Conservation (phyloP, 495 filamentous ascomycete genomes). For the Parachaetomium inaequale region DNA sequence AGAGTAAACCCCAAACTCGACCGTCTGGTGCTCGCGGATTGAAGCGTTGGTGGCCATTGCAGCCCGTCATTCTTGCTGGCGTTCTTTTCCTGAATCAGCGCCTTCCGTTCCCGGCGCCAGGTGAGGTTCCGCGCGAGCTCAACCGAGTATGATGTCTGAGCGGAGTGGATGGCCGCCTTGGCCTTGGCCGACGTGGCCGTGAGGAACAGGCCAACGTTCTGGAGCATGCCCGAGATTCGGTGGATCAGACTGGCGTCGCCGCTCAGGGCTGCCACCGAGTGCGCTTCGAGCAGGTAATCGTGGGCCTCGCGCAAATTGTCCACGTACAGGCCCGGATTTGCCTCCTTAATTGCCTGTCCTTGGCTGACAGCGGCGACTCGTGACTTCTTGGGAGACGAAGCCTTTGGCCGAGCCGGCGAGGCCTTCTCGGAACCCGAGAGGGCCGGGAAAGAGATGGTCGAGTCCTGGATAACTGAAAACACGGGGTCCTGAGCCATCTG, state of each 20-base stretch:
- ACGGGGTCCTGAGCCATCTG: slow-evolving; percentile 75
- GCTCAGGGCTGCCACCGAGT: slow-evolving; percentile 49
- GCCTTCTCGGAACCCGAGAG: slow-evolving; percentile 38
- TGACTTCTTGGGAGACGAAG: slow-evolving; percentile 29
- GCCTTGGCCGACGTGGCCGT: slow-evolving; percentile 53
- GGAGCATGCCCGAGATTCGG: slow-evolving; percentile 55
- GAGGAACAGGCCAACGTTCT: slow-evolving; percentile 62
- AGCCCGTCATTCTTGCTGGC: slow-evolving; percentile 26
- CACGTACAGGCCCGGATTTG: slow-evolving; percentile 46
- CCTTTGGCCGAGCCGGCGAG: slow-evolving; percentile 23
- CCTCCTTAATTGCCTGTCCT: slow-evolving; percentile 28
- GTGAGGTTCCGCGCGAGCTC: slow-evolving; percentile 62
- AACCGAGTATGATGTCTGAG: slow-evolving; percentile 55
- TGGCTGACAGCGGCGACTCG: slow-evolving; percentile 14
- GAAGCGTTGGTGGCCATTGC: slow-evolving; percentile 30
- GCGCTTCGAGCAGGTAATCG: slow-evolving; percentile 54
- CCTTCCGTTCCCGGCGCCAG: slow-evolving; percentile 56
- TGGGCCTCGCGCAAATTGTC: slow-evolving; percentile 60
- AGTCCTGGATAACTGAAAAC: slow-evolving; percentile 86
- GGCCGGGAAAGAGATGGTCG: slow-evolving; percentile 78
- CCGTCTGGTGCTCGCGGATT: slow-evolving; percentile 27
- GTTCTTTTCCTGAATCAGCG: slow-evolving; percentile 43
- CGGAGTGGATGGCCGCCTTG: slow-evolving; percentile 49
- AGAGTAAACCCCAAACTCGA: slow-evolving; percentile 39
- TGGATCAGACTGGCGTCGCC: slow-evolving; percentile 50